These are phyloP conservation scores for Geotrichum siamense DNA, from an alignment of 1,139 yeast genomes.

Conservation along the genomic window DNA sequence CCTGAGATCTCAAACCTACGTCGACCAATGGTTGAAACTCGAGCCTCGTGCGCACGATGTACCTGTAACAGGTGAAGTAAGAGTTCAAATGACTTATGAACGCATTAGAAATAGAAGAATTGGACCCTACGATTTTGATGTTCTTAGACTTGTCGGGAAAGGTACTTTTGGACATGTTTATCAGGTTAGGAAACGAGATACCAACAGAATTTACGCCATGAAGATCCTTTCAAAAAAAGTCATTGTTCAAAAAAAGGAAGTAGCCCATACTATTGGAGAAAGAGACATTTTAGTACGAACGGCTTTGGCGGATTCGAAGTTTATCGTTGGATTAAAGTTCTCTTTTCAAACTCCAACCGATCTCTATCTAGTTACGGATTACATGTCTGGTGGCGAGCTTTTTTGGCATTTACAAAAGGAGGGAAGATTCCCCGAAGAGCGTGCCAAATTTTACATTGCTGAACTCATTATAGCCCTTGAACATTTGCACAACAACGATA, in stretches of 20 bases:
- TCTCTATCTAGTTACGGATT: constrained; percentile 87
- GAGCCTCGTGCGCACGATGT: constrained; percentile 72
- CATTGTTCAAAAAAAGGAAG: constrained; percentile 91
- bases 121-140: constrained; percentile 92
- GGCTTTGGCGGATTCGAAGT: constrained; percentile 71
- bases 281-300: constrained; percentile 90
- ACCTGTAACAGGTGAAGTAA: constrained; percentile 67
- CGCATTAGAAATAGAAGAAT: constrained; percentile 64
- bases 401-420: constrained; percentile 97
- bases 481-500: constrained; percentile 85
- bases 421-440: constrained; percentile 83
- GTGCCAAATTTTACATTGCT: constrained; percentile 94
- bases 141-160: constrained; percentile 79
- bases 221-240: constrained; percentile 89
- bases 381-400: constrained; percentile 96
- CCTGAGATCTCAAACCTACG: constrained; percentile 42
- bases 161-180: constrained; percentile 98
- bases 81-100: constrained; percentile 66
- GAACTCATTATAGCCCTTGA: constrained; percentile 88
- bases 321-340: constrained; percentile 89
- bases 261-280: constrained; percentile 96
- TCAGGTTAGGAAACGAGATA: constrained; percentile 87
- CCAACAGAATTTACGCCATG: constrained; percentile 91
- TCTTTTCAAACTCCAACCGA: constrained; percentile 93
- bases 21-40: constrained; percentile 63